These are phyloP conservation scores for Fabrea salina DNA, from an alignment of 169 alveolate species.

Conservation along the genomic window DNA sequence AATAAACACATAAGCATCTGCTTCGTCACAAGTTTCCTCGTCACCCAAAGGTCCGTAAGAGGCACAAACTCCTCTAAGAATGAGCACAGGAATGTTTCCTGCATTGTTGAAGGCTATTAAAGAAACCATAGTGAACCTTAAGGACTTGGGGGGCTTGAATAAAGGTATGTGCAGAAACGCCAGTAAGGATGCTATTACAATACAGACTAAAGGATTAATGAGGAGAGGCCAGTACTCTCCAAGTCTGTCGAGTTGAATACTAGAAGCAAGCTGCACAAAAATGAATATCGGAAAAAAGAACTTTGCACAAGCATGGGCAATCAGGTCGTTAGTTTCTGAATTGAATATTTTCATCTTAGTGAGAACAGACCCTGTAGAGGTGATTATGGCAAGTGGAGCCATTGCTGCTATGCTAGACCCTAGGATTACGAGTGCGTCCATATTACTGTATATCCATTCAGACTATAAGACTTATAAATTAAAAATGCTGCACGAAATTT, in stretches of 20 bases:
- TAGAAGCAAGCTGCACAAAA: not conserved
- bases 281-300: conserved; percentile 3
- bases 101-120: not conserved
- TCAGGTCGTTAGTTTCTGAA: not conserved
- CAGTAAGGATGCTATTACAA: not conserved
- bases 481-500: conserved; percentile 63
- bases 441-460: too few species aligned
- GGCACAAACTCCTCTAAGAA: not conserved
- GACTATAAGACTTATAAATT: too few species aligned
- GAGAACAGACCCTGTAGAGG: not conserved
- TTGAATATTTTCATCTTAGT: conserved; percentile 3
- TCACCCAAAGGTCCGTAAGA: not conserved
- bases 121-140: not conserved
- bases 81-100: not conserved
- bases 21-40: not conserved
- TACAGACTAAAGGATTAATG: not conserved
- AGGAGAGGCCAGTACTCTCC: conserved; percentile 1
- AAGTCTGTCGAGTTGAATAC: not conserved
- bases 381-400: not conserved
- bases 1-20: not conserved
- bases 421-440: not conserved
- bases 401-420: not conserved
- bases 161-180: not conserved
- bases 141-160: not conserved
- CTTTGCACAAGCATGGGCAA: not conserved